These are phyloP conservation scores for Aspergillus melleus DNA, from an alignment of 2,329 filamentous ascomycete genomes.

Conservation along the genomic window DNA sequence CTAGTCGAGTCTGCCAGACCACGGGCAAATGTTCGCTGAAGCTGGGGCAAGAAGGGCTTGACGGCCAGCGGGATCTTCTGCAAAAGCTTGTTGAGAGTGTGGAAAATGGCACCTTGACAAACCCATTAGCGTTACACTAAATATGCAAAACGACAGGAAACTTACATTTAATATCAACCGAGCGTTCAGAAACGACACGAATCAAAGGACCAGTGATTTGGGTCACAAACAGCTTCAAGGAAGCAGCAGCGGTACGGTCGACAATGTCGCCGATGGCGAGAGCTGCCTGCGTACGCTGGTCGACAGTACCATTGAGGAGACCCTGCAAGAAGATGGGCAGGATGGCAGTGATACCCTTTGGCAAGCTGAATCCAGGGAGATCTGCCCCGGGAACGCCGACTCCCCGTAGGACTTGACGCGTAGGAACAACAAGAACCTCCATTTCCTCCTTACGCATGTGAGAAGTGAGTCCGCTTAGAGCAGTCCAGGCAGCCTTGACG, in stretches of 20 bases:
- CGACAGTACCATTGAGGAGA: conserved; percentile 91
- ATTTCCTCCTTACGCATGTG: conserved; percentile 95
- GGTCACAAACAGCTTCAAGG: conserved; percentile 91
- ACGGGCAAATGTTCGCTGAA: conserved; percentile 96
- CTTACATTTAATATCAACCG: conserved; percentile 81
- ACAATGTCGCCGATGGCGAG: conserved; percentile 94
- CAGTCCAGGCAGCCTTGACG: conserved; percentile 85
- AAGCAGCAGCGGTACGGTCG: conserved; percentile 83
- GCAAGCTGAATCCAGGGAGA: conserved; percentile 81
- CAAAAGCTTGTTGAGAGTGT: conserved; percentile 90
- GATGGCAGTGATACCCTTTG: conserved; percentile 96
- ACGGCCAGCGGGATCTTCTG: conserved; percentile 95
- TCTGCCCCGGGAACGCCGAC: conserved; percentile 84
- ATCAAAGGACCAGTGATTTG: conserved; percentile 97
- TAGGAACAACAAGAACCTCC: conserved; percentile 86
- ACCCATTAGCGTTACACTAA: conserved; percentile 19
- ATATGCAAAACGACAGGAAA: background rate
- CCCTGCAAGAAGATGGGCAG: conserved; percentile 96
- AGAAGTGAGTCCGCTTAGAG: conserved; percentile 83
- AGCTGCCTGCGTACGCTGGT: conserved; percentile 88
- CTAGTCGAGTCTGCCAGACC: conserved; percentile 91
- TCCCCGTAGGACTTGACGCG: conserved; percentile 79
- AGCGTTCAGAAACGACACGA: conserved; percentile 93
- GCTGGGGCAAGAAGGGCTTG: conserved; percentile 93
- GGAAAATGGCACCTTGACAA: conserved; percentile 73